phyloP scores from a whole-genome alignment of 345 rosid genomes.

The Populus ilicifolia region DNA sequence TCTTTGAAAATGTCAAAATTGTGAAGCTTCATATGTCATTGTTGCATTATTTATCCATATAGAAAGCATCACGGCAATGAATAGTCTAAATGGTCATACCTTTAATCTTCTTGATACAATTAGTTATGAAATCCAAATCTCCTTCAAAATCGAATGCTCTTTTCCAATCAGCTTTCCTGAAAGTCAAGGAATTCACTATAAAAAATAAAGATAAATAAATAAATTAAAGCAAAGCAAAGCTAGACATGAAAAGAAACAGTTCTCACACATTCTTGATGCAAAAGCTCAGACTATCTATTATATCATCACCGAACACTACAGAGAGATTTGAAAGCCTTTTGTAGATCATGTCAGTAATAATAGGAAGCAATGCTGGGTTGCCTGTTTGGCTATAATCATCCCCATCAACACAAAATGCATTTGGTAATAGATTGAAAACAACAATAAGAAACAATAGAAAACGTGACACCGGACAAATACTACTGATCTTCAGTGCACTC shows the following conservation, averaged over 20 bases:
- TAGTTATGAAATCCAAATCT: slow-evolving; percentile 52
- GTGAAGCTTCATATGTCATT: neutral
- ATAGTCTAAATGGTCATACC: slow-evolving; percentile 36
- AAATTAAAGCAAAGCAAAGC: neutral
- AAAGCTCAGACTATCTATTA: slow-evolving; percentile 41
- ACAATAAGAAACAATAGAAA: slow-evolving; percentile 30
- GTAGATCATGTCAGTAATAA: slow-evolving; percentile 50
- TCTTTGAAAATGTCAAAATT: neutral
- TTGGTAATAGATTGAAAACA: slow-evolving; percentile 29
- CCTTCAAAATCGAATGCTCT: slow-evolving; percentile 63
- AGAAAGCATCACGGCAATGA: neutral
- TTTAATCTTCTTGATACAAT: slow-evolving; percentile 59
- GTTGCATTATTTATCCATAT: neutral
- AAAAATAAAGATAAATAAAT: neutral
- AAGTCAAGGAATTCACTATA: slow-evolving; percentile 7
- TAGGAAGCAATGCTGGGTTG: slow-evolving; percentile 42
- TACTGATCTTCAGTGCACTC: slow-evolving; percentile 27
- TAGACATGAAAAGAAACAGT: neutral
- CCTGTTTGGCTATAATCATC: slow-evolving; percentile 61
- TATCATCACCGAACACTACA: slow-evolving; percentile 34
- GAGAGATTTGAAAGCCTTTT: slow-evolving; percentile 53
- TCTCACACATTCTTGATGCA: slow-evolving; percentile 78
- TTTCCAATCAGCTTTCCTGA: slow-evolving; percentile 72
- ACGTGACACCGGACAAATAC: slow-evolving; percentile 24
- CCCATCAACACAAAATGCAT: slow-evolving; percentile 37